Percentiles rank a stretch among this genome's conserved stretches.
Conservation (phyloP, 2,329 filamentous ascomycete species). For the Aspergillus flavus region DNA sequence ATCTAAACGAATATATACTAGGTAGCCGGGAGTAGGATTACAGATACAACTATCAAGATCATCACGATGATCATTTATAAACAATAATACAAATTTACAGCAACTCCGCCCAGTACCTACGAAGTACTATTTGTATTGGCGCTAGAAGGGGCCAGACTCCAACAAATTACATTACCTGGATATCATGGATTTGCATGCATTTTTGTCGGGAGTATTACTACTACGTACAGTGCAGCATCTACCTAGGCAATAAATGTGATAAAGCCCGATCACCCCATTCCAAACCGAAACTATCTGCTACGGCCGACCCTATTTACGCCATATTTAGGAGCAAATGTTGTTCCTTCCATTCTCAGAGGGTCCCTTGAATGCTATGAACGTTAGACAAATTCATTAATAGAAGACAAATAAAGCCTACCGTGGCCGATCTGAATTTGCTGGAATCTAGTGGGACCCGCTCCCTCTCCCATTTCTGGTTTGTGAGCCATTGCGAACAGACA, state of each 20-base stretch:
- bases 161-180: slow-evolving; percentile 8
- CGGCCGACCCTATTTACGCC: not conserved
- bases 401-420: slow-evolving; percentile 2
- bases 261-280: not conserved
- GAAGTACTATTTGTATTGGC: slow-evolving; percentile 2
- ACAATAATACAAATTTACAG: slow-evolving; percentile 2
- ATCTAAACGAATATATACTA: not conserved
- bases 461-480: slow-evolving; percentile 16
- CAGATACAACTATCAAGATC: slow-evolving; percentile 2
- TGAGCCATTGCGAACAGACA: not conserved
- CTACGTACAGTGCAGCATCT: not conserved
- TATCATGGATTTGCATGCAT: slow-evolving; percentile 6
- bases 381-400: slow-evolving; percentile 1
- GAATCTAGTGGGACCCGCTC: slow-evolving; percentile 27
- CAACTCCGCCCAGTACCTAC: not conserved
- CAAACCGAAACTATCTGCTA: slow-evolving; percentile 3
- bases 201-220: not conserved
- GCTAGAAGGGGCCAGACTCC: slow-evolving; percentile 17
- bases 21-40: too few relatives aligned
- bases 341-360: slow-evolving; percentile 2
- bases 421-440: slow-evolving; percentile 33
- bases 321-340: slow-evolving; percentile 3
- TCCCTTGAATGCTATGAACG: slow-evolving; percentile 13
- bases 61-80: slow-evolving; percentile 8
- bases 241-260: not conserved